A percentile compares a stretch with the other conserved stretches of the same genome.
phyloP scores from a whole-genome alignment of 208 protist genomes.

The Leishmania turanica region DNA sequence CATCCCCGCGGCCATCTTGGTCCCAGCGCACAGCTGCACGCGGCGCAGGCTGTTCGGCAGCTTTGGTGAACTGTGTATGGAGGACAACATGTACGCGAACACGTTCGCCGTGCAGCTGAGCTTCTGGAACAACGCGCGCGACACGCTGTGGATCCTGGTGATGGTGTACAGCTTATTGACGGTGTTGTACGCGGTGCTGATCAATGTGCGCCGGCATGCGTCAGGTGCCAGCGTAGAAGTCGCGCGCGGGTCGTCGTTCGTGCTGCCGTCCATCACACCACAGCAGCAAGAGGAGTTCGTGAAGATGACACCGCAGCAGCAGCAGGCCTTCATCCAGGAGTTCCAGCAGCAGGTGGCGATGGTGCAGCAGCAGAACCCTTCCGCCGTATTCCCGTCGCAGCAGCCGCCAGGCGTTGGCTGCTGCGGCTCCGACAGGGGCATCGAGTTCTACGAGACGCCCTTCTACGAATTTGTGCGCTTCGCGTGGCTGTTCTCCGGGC shows the following conservation, averaged over 20 bases:
- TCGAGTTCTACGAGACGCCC: slow-evolving; percentile 83
- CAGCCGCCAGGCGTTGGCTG: slow-evolving; percentile 17
- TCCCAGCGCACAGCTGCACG: slow-evolving; percentile 14
- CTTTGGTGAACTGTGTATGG: slow-evolving; percentile 62
- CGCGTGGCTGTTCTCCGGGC: slow-evolving; percentile 76
- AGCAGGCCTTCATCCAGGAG: slow-evolving; percentile 51
- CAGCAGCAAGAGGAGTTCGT: slow-evolving; percentile 44
- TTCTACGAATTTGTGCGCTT: slow-evolving; percentile 86
- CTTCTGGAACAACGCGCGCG: slow-evolving; percentile 63
- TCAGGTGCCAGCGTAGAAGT: not conserved
- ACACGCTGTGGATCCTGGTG: slow-evolving; percentile 75
- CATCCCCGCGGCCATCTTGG: not conserved
- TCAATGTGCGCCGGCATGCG: slow-evolving; percentile 49
- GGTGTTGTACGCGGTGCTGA: slow-evolving; percentile 57
- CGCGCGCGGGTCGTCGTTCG: not conserved
- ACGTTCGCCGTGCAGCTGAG: slow-evolving; percentile 65
- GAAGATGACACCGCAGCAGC: slow-evolving; percentile 51
- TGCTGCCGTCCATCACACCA: slow-evolving; percentile 29
- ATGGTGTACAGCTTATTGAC: slow-evolving; percentile 62
- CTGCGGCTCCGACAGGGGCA: slow-evolving; percentile 35
- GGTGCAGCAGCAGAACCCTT: slow-evolving; percentile 29
- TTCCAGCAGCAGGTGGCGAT: slow-evolving; percentile 39
- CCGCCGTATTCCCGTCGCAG: not conserved
- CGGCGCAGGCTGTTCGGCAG: slow-evolving; percentile 39
- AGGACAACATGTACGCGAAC: slow-evolving; percentile 66